Percentiles rank a stretch among this genome's conserved stretches.
These are phyloP conservation scores for Solanum appendiculatum DNA, from an alignment of 257 asterid genomes.

Conservation along the genomic window DNA sequence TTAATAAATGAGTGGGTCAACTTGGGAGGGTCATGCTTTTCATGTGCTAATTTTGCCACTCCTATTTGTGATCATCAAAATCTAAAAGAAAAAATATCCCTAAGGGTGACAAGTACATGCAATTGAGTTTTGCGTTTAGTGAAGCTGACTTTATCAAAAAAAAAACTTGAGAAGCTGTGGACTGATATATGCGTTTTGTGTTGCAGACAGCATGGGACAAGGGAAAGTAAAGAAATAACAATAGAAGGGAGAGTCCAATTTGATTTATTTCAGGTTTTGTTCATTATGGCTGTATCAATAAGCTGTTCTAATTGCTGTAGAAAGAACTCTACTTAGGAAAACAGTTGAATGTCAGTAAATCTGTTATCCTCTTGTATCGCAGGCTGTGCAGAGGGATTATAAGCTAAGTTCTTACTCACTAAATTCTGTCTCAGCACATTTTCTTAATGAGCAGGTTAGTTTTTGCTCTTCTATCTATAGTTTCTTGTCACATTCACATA, in stretches of 20 bases:
- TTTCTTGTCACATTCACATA: background rate
- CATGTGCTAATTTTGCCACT: background rate
- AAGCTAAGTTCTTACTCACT: slow-evolving; percentile 91
- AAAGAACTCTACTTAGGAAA: background rate
- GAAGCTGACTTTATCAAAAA: background rate
- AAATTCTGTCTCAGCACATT: slow-evolving; percentile 96
- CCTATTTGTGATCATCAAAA: background rate
- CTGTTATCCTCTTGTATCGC: slow-evolving; percentile 10
- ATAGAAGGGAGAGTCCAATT: slow-evolving; percentile 96
- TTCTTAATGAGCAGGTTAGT: slow-evolving; percentile 89
- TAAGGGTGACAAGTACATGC: background rate
- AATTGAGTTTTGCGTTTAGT: background rate
- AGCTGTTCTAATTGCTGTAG: background rate
- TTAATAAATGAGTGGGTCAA: background rate
- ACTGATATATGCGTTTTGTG: slow-evolving; percentile 18
- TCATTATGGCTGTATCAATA: background rate
- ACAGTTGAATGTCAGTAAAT: background rate
- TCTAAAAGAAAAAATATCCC: background rate
- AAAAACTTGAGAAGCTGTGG: slow-evolving; percentile 8
- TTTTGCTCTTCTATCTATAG: slow-evolving; percentile 1
- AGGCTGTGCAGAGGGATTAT: slow-evolving; percentile 92
- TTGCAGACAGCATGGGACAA: slow-evolving; percentile 87
- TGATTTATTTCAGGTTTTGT: slow-evolving; percentile 84
- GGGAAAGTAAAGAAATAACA: slow-evolving; percentile 94
- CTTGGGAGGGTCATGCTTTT: background rate